phyloP scores from a whole-genome alignment of 805 yeast genomes.

The Lachancea dasiensis region DNA sequence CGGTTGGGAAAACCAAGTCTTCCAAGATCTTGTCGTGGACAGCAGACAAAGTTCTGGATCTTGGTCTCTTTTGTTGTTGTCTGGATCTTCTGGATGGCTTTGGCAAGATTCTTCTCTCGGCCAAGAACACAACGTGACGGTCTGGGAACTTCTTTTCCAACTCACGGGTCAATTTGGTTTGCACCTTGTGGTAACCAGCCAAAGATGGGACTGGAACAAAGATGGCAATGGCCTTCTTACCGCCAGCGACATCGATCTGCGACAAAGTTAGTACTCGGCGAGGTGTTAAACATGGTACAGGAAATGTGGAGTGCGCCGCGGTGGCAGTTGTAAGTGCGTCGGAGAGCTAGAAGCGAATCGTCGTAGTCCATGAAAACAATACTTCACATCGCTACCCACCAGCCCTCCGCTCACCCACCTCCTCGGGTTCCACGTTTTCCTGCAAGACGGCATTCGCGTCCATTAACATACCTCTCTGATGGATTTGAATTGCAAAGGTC shows the following conservation, averaged over 20 bases:
- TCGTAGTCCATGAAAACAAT: too few species aligned
- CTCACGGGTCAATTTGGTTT: slow-evolving; percentile 96
- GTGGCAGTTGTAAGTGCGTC: too few species aligned
- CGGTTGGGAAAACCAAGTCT: slow-evolving; percentile 99
- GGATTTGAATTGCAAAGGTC: slow-evolving; percentile 98
- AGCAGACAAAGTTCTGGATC: slow-evolving; percentile 98
- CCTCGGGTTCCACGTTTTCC: too few species aligned
- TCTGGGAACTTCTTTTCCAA: slow-evolving; percentile 99
- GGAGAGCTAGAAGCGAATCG: too few species aligned
- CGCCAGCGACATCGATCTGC: slow-evolving; percentile 89
- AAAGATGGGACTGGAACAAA: slow-evolving; percentile 97
- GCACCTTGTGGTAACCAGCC: slow-evolving; percentile 92
- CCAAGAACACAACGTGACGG: slow-evolving; percentile 98
- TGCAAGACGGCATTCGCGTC: too few species aligned
- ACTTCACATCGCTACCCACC: background rate
- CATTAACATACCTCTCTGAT: slow-evolving; percentile 80
- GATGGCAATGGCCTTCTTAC: slow-evolving; percentile 97
- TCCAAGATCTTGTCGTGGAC: slow-evolving; percentile 98
- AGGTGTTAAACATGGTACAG: too few species aligned
- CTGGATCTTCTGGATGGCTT: slow-evolving; percentile 95
- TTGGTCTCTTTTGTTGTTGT: slow-evolving; percentile 98
- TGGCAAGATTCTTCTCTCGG: slow-evolving; percentile 99
- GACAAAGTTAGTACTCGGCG: slow-evolving; percentile 1
- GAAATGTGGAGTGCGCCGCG: background rate
- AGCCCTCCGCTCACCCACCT: background rate